Evolutionary conservation across 768 basidiomycete species (phyloP).

Genomic region (Phylloporus rhodoxanthus): DNA sequence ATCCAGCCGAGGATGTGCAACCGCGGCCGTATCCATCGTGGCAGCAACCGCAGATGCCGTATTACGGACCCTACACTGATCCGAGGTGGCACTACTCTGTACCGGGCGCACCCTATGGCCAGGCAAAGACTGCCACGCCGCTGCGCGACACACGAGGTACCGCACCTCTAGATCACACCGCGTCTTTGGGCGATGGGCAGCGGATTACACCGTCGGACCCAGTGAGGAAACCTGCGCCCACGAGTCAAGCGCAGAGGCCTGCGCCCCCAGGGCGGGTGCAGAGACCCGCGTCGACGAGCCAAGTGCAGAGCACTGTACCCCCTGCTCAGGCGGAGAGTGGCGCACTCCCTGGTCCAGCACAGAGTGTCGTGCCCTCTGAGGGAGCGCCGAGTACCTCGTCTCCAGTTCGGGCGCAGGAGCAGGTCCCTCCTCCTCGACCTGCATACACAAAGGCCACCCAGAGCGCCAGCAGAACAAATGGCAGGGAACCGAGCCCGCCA

Average conservation of each 20-base stretch:
- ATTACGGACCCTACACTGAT: not conserved
- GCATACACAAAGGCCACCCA: not conserved
- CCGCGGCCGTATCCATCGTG: slow-evolving; percentile 6
- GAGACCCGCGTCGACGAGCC: not conserved
- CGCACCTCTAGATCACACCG: not conserved
- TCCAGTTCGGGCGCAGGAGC: not conserved
- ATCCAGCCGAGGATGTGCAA: not conserved
- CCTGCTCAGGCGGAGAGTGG: not conserved
- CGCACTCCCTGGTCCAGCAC: not conserved
- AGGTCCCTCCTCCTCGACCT: slow-evolving; percentile 1
- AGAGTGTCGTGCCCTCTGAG: not conserved
- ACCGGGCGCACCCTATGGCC: not conserved
- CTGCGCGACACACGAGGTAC: not conserved
- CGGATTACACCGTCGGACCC: not conserved
- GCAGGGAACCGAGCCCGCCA: slow-evolving; percentile 14
- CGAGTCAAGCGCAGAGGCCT: not conserved
- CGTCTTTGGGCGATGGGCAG: not conserved
- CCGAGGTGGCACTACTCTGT: slow-evolving; percentile 5
- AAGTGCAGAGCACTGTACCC: not conserved
- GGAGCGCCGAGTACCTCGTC: not conserved
- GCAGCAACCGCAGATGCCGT: slow-evolving; percentile 5
- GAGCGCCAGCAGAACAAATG: not conserved
- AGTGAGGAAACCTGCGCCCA: not conserved
- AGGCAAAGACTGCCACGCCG: not conserved
- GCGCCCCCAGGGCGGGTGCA: not conserved